Base-by-base conservation (phyloP, 179 eudicot species). In the Drosera spatulata region DNA sequence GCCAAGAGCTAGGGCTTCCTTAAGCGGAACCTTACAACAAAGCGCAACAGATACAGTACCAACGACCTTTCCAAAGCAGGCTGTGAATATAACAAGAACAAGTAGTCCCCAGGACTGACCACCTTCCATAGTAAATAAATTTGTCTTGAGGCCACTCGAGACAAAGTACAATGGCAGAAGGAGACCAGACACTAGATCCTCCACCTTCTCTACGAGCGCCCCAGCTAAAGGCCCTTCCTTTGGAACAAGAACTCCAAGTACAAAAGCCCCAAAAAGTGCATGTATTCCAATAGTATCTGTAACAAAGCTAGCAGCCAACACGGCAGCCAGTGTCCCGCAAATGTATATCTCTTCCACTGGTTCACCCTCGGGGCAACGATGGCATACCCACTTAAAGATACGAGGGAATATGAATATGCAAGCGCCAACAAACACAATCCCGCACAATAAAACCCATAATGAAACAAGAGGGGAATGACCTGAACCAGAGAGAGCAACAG, bases 191-290 rank as follows among this genome's bases (percentile, higher is more conserved):
- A 22, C 33, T 22, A 89, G 85, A 76, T 89, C 97, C 79, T 89
- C 97, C 6, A 89, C 86, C 62, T 86, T 86, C 59, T 89, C 97
- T 53, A 89, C 86, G 11, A 89, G 64, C 3, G 83, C 95, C 41
- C 91, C 80, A 0, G 95, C 80, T 15, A 89, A 78, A 2, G 88
- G 82, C 44, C 97, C 97, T 22, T 89, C 95, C 53, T 89, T 89
- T 0, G 97, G 97, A 2, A 86, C 80, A 42, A 89, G 73, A 13
- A 89, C 72, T 6, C 96, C 95, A 6, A 89, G 56, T 47, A 89
- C 91, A 64, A 89, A 89, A 2, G 96, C 96, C 63, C 96, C 96
- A 43, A 89, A 89, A 44, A 86, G 76, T 7, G 96, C 95, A 62
- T 89, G 96, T 8, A 89, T 89, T 12, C 95, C 96, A 55, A 89